Evolutionary conservation across 2,329 filamentous ascomycete genomes (phyloP).

Genomic region (Pezizomycotina sp.): DNA sequence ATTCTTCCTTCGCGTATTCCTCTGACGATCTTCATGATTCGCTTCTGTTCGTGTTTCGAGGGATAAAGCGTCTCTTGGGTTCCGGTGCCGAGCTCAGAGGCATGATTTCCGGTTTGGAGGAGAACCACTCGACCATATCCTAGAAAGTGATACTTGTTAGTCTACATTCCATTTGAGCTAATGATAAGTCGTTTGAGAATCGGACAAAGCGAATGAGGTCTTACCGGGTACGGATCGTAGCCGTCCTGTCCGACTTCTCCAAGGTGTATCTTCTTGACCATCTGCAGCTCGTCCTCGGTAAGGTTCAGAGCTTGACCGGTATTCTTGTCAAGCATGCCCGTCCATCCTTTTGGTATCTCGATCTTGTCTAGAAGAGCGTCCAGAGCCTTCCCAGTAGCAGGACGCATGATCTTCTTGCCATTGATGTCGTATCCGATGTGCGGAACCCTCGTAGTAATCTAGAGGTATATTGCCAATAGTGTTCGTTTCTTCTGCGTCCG

Average conservation of each 20-base stretch:
- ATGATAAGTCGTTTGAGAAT: neutral
- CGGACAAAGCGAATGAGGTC: conserved; percentile 24
- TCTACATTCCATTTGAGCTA: conserved; percentile 19
- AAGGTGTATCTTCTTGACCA: conserved; percentile 73
- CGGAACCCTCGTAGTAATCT: conserved; percentile 90
- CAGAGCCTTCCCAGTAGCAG: conserved; percentile 79
- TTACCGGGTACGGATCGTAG: conserved; percentile 77
- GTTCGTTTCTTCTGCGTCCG: conserved; percentile 64
- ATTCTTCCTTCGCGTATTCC: conserved; percentile 91
- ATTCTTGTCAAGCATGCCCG: conserved; percentile 78
- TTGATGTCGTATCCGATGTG: conserved; percentile 99
- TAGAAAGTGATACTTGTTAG: conserved; percentile 27
- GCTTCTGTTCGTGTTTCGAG: conserved; percentile 95
- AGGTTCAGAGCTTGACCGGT: conserved; percentile 87
- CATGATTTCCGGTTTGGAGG: conserved; percentile 79
- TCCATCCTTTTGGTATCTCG: conserved; percentile 93
- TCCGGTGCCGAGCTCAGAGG: conserved; percentile 86
- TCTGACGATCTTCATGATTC: conserved; percentile 91
- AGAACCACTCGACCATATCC: conserved; percentile 88
- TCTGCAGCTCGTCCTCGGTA: conserved; percentile 71
- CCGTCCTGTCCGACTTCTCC: conserved; percentile 66
- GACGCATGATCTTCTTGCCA: conserved; percentile 92
- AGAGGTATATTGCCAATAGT: conserved; percentile 92
- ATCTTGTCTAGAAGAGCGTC: conserved; percentile 92
- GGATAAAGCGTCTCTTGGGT: conserved; percentile 85